Percentiles rank a stretch among this genome's conserved stretches.
These are phyloP conservation scores for Arthrinium phaeospermum DNA, from an alignment of 2,329 filamentous ascomycete species.

Conservation along the genomic window DNA sequence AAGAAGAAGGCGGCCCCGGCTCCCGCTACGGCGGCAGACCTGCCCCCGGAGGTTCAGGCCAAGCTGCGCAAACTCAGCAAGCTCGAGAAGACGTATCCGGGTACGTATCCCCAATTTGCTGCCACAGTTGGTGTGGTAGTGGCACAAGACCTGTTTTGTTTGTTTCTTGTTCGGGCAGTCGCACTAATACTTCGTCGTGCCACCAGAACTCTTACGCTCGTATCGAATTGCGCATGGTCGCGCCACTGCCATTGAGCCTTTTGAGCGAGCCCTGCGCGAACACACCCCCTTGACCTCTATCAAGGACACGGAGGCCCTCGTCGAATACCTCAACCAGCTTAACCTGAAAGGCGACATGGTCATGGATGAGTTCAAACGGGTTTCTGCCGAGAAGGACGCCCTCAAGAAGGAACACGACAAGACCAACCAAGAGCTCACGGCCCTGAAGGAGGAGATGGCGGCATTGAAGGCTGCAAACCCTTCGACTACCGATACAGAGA, in stretches of 20 bases:
- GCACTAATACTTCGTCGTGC: not conserved
- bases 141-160: constrained; percentile 7
- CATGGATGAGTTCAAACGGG: constrained; percentile 87
- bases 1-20: constrained; percentile 28
- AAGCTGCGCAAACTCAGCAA: constrained; percentile 89
- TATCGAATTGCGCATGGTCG: constrained; percentile 91
- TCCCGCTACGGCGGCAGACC: constrained; percentile 49
- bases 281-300: constrained; percentile 92
- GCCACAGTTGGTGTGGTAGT: not conserved
- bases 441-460: constrained; percentile 68
- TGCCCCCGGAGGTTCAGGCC: constrained; percentile 75
- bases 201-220: constrained; percentile 80
- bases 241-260: constrained; percentile 86
- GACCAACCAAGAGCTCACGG: constrained; percentile 65
- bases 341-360: constrained; percentile 90
- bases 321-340: constrained; percentile 89
- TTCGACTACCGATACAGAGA: constrained; percentile 26
- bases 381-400: constrained; percentile 81
- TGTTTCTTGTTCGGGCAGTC: not conserved
- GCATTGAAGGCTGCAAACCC: constrained; percentile 46
- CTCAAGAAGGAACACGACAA: constrained; percentile 79
- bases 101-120: constrained; percentile 50
- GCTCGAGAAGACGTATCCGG: constrained; percentile 84
- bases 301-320: constrained; percentile 78
- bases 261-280: constrained; percentile 89